Percentiles rank a stretch among this genome's conserved stretches.
Conservation (phyloP, 2,329 filamentous ascomycete genomes). For the Trichoderma oligosporum region DNA sequence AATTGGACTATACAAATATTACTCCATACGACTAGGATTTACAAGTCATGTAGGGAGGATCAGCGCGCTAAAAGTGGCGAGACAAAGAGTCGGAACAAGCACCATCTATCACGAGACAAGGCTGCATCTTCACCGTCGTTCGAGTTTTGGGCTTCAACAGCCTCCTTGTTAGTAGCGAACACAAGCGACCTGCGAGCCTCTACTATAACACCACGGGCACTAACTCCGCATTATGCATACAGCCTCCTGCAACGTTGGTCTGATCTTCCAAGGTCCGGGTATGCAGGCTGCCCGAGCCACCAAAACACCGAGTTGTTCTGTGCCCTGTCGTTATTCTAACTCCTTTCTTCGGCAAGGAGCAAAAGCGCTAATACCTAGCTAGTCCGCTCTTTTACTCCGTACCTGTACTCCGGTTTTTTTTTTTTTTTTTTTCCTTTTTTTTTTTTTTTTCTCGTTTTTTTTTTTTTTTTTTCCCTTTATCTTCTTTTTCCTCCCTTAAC, state of each 20-base stretch:
- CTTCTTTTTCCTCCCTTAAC: background rate
- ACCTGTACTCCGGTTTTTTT: background rate
- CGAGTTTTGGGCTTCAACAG: background rate
- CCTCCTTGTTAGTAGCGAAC: background rate
- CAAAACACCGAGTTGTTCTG: constrained; percentile 1
- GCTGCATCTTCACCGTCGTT: constrained; percentile 11
- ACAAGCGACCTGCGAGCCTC: background rate
- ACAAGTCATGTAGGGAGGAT: constrained; percentile 2
- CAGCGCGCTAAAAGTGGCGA: constrained; percentile 2
- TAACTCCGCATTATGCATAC: constrained; percentile 15
- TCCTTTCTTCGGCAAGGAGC: constrained; percentile 8
- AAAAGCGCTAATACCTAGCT: background rate
- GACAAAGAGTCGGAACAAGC: constrained; percentile 7
- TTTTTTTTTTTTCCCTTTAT: background rate
- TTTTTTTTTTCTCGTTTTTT: background rate
- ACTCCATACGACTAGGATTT: constrained; percentile 1
- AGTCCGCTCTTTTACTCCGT: background rate
- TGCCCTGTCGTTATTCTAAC: constrained; percentile 3
- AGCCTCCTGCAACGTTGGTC: constrained; percentile 10
- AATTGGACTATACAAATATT: constrained; percentile 1
- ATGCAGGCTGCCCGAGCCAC: background rate
- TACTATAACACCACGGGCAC: background rate
- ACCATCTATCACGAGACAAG: constrained; percentile 4
- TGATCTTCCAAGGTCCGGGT: constrained; percentile 2
- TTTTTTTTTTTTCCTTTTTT: background rate